Conservation (phyloP, 2,329 filamentous ascomycete genomes). For the Scytalidium sp. region DNA sequence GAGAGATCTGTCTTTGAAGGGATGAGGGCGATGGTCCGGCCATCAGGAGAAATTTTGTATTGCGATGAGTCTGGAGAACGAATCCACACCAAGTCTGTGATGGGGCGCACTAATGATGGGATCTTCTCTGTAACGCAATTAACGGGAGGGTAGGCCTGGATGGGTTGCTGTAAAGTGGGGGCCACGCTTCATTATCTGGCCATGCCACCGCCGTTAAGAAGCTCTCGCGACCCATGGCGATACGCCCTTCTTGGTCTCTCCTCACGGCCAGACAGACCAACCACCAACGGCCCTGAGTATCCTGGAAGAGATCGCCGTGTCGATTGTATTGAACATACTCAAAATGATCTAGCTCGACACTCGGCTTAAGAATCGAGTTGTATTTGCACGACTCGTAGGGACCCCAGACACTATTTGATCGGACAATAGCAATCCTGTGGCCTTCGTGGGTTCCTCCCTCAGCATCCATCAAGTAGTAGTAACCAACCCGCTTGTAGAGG, state of each 20-base stretch:
- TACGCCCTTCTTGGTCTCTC: conserved; percentile 18
- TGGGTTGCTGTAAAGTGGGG: neutral
- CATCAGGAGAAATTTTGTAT: conserved; percentile 8
- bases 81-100: neutral
- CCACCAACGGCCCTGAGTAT: conserved; percentile 23
- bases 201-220: conserved; percentile 28
- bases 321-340: conserved; percentile 41
- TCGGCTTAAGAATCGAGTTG: conserved; percentile 45
- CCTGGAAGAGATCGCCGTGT: conserved; percentile 44
- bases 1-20: conserved; percentile 3
- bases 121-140: too few species aligned
- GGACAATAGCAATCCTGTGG: conserved; percentile 41
- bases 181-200: conserved; percentile 16
- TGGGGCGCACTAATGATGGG: neutral
- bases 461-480: conserved; percentile 47
- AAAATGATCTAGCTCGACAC: conserved; percentile 27
- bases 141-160: too few species aligned
- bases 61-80: conserved; percentile 7
- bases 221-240: conserved; percentile 30
- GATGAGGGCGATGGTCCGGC: conserved; percentile 3
- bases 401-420: conserved; percentile 35
- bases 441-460: conserved; percentile 43
- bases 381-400: conserved; percentile 38
- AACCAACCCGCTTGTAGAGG: conserved; percentile 42
- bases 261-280: conserved; percentile 7